Percentiles rank a stretch among this genome's conserved stretches.
phyloP scores from a whole-genome alignment of 139 green algal genomes.

The Picochlorum sp. region DNA sequence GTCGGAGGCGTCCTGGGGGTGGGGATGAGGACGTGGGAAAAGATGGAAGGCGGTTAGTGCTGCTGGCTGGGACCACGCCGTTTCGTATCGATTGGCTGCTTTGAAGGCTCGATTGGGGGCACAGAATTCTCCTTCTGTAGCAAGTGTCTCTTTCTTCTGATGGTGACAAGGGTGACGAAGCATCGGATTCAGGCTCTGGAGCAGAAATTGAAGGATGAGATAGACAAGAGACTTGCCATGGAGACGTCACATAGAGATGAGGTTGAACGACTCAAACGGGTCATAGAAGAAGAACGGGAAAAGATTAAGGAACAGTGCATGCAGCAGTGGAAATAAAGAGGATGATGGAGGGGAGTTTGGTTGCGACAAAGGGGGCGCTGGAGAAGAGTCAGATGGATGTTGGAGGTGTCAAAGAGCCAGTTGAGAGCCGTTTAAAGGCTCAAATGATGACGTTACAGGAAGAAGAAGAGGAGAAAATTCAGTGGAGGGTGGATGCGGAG shows the following conservation, averaged over 20 bases:
- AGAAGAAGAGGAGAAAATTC: slow-evolving; percentile 36
- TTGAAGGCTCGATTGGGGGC: neutral
- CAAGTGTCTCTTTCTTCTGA: neutral
- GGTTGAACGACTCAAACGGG: slow-evolving; percentile 8
- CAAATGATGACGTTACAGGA: slow-evolving; percentile 35
- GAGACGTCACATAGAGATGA: neutral
- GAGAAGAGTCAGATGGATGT: slow-evolving; percentile 2
- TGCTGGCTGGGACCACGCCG: neutral
- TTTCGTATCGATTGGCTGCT: neutral
- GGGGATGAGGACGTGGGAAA: too few species aligned
- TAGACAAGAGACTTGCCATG: neutral
- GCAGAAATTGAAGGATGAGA: too few species aligned
- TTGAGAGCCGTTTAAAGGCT: slow-evolving; percentile 25
- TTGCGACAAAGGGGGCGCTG: slow-evolving; percentile 2
- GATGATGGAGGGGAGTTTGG: neutral
- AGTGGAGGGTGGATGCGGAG: slow-evolving; percentile 33
- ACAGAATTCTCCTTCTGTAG: neutral
- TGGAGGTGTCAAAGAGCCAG: slow-evolving; percentile 9
- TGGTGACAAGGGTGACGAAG: too few species aligned
- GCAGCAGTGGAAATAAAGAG: neutral
- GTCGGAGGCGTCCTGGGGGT: too few species aligned
- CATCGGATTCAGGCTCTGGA: neutral
- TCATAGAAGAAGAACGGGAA: neutral
- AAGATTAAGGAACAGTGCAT: neutral
- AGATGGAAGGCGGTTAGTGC: neutral